Evolutionary conservation across 176 grass and related monocot genomes (phyloP), one percentile per base, ranked within the genome.

Genomic region (Bonia amplexicaulis): DNA sequence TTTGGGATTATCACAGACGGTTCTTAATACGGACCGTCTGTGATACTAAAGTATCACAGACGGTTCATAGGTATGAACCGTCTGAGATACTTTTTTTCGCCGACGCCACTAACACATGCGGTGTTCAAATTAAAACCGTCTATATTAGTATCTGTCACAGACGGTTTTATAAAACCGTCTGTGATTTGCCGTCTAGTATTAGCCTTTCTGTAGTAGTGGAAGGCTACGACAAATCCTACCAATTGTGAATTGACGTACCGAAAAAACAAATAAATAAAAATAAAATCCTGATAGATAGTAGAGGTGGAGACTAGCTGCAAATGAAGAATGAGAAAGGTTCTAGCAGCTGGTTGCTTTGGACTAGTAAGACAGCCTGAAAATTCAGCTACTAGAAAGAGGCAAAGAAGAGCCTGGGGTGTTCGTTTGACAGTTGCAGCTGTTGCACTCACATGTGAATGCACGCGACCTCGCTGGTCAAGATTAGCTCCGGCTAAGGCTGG

Each of bases 391-490:
- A 37, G 17, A 33, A 79, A 82, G 53, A 45, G 26, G 22, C 37
- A 58, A 23, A 48, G 14, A 14, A 58, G 55, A 58, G 2, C 11
- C 31, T 74, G 47, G n/a, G 42, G 12, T 26, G 6, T 45, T 52
- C 15, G 65, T 84, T 84, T 31, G 81, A 80, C 76, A 29, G 60
- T 62, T 17, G 60, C 60, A 66, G 81, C 7, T 0, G 73, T 73
- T 86, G 55, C 73, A 72, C 9, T 85, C 83, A 51, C 27, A 37
- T 84, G 71, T 89, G 74, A 83, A 90, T 15, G 73, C 79, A 83
- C 8, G 23, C 67, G 8, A n/a, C 29, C 25, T 39, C 58, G 67
- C 31, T 25, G 12, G 79, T 73, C 79, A 79, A 66, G 51, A 46
- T 73, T 76, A 67, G 3, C 25, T 31, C 27, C 0, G 6, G n/a